phyloP scores from a whole-genome alignment of 305 asterid genomes.

The Lippia alba region DNA sequence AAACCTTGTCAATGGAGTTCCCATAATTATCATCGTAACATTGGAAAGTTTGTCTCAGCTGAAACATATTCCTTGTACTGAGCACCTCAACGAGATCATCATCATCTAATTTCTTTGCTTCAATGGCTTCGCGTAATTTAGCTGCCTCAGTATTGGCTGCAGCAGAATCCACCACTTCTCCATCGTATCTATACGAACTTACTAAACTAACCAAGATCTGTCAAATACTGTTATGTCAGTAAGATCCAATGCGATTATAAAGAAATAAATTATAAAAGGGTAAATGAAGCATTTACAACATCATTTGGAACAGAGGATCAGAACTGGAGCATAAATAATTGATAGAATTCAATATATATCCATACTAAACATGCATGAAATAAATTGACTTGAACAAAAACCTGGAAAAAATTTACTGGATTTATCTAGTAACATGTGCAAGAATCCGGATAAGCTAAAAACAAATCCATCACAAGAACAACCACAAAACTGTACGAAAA shows the following conservation, averaged over 20 bases:
- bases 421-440: not conserved
- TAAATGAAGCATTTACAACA: too few relatives aligned
- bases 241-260: not conserved
- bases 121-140: conserved; percentile 53
- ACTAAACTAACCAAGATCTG: conserved; percentile 70
- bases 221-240: conserved; percentile 16
- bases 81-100: conserved; percentile 56
- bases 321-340: too few relatives aligned
- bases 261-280: not conserved
- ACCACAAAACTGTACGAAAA: not conserved
- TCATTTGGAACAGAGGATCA: not conserved
- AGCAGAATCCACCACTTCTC: conserved; percentile 54
- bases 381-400: not conserved
- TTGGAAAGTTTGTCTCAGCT: conserved; percentile 74
- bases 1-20: conserved; percentile 66
- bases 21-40: conserved; percentile 57
- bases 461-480: not conserved
- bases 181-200: conserved; percentile 73
- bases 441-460: not conserved
- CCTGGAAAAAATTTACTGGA: not conserved
- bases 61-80: conserved; percentile 63
- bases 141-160: conserved; percentile 66
- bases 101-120: conserved; percentile 49
- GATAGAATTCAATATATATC: too few relatives aligned
- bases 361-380: not conserved